Evolutionary conservation across 2,329 filamentous ascomycete genomes (phyloP).

Genomic region (Aspergillus transmontanensis): DNA sequence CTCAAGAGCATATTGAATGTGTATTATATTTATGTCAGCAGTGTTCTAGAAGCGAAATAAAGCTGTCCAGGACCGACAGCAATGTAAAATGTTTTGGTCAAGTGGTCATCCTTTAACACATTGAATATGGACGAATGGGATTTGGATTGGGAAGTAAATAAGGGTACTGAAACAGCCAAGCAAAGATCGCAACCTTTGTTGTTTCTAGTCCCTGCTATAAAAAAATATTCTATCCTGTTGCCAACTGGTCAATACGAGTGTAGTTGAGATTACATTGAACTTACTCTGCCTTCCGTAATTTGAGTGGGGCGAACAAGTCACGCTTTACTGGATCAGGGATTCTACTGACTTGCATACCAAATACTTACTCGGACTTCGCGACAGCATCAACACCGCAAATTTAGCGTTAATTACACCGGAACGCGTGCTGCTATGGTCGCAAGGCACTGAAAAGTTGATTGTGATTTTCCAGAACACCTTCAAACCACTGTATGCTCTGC

Average conservation of each 20-base stretch:
- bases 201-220: background rate
- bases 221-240: too few species aligned
- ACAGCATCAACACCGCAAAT: background rate
- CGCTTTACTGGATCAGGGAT: constrained; percentile 4
- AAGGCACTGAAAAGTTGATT: background rate
- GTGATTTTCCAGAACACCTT: background rate
- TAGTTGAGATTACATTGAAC: background rate
- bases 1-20: background rate
- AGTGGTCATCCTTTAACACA: background rate
- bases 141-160: background rate
- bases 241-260: background rate
- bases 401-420: background rate
- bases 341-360: constrained; percentile 1
- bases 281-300: background rate
- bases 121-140: background rate
- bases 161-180: background rate
- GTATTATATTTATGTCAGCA: constrained; percentile 9
- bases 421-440: background rate
- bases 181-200: background rate
- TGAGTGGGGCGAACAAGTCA: constrained; percentile 1
- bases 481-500: background rate
- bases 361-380: background rate
- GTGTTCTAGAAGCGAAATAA: constrained; percentile 3
- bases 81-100: background rate
- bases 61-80: constrained; percentile 4